Conservation (phyloP, 1,139 yeast genomes). For the Pneumocystis carinii region DNA sequence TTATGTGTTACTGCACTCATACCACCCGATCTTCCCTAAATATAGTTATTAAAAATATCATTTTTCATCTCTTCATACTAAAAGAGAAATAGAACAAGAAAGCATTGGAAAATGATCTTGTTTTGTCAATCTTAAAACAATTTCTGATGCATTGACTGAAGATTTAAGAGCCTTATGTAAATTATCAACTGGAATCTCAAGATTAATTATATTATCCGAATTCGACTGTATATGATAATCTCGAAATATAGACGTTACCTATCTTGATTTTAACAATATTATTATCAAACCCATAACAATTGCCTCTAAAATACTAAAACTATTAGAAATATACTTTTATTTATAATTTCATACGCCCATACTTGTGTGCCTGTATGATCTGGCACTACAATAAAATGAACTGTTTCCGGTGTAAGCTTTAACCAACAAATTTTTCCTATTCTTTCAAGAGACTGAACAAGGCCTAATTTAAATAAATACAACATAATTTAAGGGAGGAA, state of each 20-base stretch:
- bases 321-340: neutral
- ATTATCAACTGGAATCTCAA: conserved; percentile 10
- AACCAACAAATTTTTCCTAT: conserved; percentile 10
- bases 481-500: too few species aligned
- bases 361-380: conserved; percentile 10
- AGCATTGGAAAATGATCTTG: conserved; percentile 11
- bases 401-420: conserved; percentile 7
- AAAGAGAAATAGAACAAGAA: conserved; percentile 3
- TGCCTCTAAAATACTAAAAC: neutral
- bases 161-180: conserved; percentile 9
- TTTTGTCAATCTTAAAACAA: conserved; percentile 11
- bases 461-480: neutral
- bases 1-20: conserved; percentile 11
- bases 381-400: conserved; percentile 12
- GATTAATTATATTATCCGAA: conserved; percentile 12
- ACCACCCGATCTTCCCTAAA: conserved; percentile 10
- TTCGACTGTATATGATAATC: conserved; percentile 10
- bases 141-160: conserved; percentile 8
- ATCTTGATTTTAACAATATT: neutral
- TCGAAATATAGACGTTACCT: conserved; percentile 5
- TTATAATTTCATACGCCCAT: conserved; percentile 9
- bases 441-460: conserved; percentile 20
- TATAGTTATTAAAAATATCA: conserved; percentile 4
- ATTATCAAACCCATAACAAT: neutral
- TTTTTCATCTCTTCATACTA: neutral